A percentile compares a stretch with the other conserved stretches of the same genome.
These are phyloP conservation scores for Candida hungchunana DNA, from an alignment of 805 yeast genomes.

Conservation along the genomic window DNA sequence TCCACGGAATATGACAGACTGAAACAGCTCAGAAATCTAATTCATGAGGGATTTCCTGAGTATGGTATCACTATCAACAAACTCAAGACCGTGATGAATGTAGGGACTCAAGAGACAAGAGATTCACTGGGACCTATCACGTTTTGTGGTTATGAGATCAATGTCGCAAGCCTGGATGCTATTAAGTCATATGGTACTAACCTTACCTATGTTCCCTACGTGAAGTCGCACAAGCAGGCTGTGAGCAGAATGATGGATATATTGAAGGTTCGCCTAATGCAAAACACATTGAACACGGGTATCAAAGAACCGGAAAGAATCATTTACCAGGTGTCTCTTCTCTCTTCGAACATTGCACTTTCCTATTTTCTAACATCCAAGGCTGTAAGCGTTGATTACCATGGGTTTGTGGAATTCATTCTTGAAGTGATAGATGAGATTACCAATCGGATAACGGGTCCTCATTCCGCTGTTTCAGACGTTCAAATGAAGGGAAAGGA, in stretches of 20 bases:
- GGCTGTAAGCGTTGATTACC: neutral
- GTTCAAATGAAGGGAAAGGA: neutral
- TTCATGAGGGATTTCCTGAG: conserved; percentile 36
- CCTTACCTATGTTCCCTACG: conserved; percentile 13
- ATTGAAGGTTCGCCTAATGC: conserved; percentile 31
- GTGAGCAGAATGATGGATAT: conserved; percentile 17
- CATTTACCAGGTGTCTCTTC: conserved; percentile 16
- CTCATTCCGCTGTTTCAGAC: neutral
- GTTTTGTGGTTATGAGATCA: conserved; percentile 42
- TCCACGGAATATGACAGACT: conserved; percentile 39
- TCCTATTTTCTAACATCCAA: conserved; percentile 16
- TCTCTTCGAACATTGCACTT: conserved; percentile 18
- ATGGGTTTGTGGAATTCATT: conserved; percentile 10
- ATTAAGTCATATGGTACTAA: conserved; percentile 29
- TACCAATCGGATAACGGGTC: neutral
- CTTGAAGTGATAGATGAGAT: conserved; percentile 5
- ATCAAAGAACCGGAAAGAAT: conserved; percentile 22
- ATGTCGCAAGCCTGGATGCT: conserved; percentile 31
- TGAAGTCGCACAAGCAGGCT: conserved; percentile 14
- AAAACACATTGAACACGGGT: conserved; percentile 25
- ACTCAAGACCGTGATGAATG: conserved; percentile 35
- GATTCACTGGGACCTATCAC: conserved; percentile 15
- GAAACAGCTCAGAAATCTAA: conserved; percentile 24
- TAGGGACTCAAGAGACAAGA: conserved; percentile 14
- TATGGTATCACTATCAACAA: conserved; percentile 29